Evolutionary conservation across 2,329 filamentous ascomycete species (phyloP).

Genomic region (Ceratocystis cubensis): DNA sequence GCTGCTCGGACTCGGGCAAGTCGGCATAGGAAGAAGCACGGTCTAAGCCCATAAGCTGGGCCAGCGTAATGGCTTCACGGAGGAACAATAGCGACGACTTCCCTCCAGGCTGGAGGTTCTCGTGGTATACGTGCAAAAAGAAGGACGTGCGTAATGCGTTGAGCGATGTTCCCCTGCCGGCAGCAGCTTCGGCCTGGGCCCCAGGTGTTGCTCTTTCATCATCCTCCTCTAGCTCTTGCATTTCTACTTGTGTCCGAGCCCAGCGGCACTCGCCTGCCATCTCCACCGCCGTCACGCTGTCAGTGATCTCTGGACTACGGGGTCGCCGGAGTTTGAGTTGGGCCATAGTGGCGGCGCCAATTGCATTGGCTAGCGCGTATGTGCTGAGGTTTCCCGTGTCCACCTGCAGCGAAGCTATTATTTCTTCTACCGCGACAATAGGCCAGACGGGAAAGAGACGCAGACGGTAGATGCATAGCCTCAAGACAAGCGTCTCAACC

Average conservation of each 20-base stretch:
- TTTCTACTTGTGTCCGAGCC: conserved; percentile 19
- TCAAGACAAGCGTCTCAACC: conserved; percentile 6
- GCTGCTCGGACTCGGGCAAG: conserved; percentile 26
- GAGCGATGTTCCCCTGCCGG: conserved; percentile 26
- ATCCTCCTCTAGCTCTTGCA: conserved; percentile 23
- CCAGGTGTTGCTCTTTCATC: neutral
- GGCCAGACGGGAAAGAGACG: conserved; percentile 42
- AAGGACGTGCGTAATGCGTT: conserved; percentile 36
- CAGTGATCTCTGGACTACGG: conserved; percentile 24
- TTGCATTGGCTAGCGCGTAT: conserved; percentile 34
- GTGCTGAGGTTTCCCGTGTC: conserved; percentile 28
- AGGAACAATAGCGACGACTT: conserved; percentile 37
- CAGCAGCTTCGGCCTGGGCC: neutral
- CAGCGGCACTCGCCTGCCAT: conserved; percentile 31
- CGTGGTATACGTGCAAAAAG: conserved; percentile 41
- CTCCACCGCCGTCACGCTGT: conserved; percentile 27
- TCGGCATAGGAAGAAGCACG: conserved; percentile 22
- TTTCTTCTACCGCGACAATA: conserved; percentile 34
- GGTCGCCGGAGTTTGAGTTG: conserved; percentile 34
- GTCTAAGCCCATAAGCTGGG: conserved; percentile 38
- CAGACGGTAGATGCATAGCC: conserved; percentile 36
- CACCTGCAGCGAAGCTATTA: conserved; percentile 30
- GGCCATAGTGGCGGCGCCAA: conserved; percentile 37
- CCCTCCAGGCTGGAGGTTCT: conserved; percentile 36
- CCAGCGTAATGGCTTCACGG: conserved; percentile 39